phyloP scores from a whole-genome alignment of 768 basidiomycete species.

The Tylopilus felleus region DNA sequence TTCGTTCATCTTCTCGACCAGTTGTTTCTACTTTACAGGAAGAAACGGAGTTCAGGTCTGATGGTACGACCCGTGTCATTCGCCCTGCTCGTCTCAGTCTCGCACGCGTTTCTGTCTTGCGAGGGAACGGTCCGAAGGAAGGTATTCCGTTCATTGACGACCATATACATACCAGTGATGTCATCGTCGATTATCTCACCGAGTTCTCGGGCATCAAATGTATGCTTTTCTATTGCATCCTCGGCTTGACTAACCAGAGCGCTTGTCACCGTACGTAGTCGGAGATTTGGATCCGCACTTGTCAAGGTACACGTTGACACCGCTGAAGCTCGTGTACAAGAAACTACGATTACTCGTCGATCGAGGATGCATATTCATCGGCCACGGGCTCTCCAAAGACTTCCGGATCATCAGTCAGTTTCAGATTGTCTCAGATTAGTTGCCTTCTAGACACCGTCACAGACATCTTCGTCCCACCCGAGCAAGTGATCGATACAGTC shows the following conservation, averaged over 20 bases:
- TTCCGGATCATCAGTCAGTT: constrained; percentile 95
- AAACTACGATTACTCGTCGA: constrained; percentile 92
- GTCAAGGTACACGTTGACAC: constrained; percentile 87
- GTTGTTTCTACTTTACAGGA: constrained; percentile 48
- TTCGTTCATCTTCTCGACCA: not conserved
- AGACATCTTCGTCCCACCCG: constrained; percentile 96
- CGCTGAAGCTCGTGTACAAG: constrained; percentile 97
- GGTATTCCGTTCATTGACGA: constrained; percentile 96
- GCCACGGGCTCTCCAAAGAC: constrained; percentile 95
- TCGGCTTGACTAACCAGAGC: not conserved
- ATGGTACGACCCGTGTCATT: constrained; percentile 90
- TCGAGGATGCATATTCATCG: constrained; percentile 93
- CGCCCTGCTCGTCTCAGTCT: constrained; percentile 89
- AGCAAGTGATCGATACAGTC: constrained; percentile 96
- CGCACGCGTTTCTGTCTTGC: constrained; percentile 90
- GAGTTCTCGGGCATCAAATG: constrained; percentile 96
- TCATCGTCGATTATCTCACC: constrained; percentile 94
- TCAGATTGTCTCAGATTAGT: not conserved
- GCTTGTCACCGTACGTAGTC: constrained; percentile 41
- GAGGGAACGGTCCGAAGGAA: constrained; percentile 77
- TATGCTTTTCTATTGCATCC: constrained; percentile 35
- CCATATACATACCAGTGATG: constrained; percentile 94
- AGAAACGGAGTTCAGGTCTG: constrained; percentile 92
- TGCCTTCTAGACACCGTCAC: not conserved
- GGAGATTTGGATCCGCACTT: constrained; percentile 87